A percentile compares a stretch with the other conserved stretches of the same genome.
These are phyloP conservation scores for Pilobolus umbonatus DNA, from an alignment of 192 early-diverging fungal species.

Conservation along the genomic window DNA sequence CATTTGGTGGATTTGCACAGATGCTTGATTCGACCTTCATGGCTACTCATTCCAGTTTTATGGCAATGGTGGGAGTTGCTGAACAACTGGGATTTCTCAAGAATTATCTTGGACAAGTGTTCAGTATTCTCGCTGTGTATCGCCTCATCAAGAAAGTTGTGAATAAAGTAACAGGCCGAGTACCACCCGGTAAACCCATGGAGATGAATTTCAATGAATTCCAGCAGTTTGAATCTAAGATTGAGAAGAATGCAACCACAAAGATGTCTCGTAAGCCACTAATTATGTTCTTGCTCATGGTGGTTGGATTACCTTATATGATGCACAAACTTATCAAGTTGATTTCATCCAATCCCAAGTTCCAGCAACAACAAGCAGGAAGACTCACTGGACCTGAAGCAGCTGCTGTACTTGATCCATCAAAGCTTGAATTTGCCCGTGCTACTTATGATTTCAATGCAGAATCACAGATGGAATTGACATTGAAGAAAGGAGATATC, in stretches of 20 bases:
- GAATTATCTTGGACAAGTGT: constrained; percentile 76
- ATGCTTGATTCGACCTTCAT: constrained; percentile 98
- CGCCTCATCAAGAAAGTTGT: constrained; percentile 62
- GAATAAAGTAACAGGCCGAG: constrained; percentile 61
- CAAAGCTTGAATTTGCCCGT: constrained; percentile 80
- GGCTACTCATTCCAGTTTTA: constrained; percentile 88
- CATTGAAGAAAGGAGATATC: constrained; percentile 80
- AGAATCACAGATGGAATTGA: constrained; percentile 75
- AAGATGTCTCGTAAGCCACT: constrained; percentile 65
- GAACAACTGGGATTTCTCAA: constrained; percentile 95
- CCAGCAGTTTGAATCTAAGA: constrained; percentile 62
- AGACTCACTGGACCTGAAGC: constrained; percentile 15
- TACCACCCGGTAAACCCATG: constrained; percentile 61
- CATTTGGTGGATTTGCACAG: constrained; percentile 95
- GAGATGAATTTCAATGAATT: constrained; percentile 74
- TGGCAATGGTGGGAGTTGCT: constrained; percentile 97
- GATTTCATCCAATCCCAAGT: constrained; percentile 43
- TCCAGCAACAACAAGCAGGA: constrained; percentile 34
- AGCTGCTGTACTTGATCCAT: constrained; percentile 29
- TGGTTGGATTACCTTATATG: constrained; percentile 87
- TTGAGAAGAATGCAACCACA: constrained; percentile 15
- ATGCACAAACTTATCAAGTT: constrained; percentile 85
- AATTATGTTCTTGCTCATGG: constrained; percentile 77
- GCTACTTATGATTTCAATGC: constrained; percentile 82
- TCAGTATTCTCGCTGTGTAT: constrained; percentile 76